Base-by-base conservation (phyloP, 129 eudicot species). In the Cynara cardunculus region DNA sequence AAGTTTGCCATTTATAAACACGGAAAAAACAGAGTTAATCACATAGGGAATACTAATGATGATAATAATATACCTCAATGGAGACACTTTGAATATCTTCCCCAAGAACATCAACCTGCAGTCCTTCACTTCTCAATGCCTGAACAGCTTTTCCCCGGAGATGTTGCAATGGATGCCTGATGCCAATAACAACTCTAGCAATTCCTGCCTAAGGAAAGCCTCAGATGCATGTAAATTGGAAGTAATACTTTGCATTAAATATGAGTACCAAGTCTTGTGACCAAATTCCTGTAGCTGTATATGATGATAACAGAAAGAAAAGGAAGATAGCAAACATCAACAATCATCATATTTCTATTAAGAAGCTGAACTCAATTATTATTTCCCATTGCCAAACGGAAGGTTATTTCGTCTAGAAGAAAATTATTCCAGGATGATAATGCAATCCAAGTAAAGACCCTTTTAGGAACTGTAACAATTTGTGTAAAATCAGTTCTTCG, bases 51-150 rank as follows among this genome's bases (percentile, higher is more conserved):
- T 44, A n/a, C 34, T 68, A 41, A 39, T 31, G 72, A 69, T 19
- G 59, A n/a, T 64, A 39, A 67, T 64, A 39, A 67, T 35, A 46
- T 78, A 94, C 99, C 99, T 94, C 97, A 4, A 92, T 53, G 71
- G 87, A 61, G 82, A 88, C 86, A 86, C 88, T 89, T 69, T 85
- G 89, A 30, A 94, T 81, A 80, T 94, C 94, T 80, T 94, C 99
- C 31, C 97, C 96, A 69, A 94, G 97, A 84, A 94, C 96, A 86
- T 92, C 94, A 75, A 94, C 97, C 78, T 86, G 88, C 85, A 94
- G 72, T 67, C 97, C 93, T 87, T 92, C 93, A 70, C 84, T 78
- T 84, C 99, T 85, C 70, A 92, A 75, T 12, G 84, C 84, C 18
- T 84, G 96, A 76, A 92, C 64, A 68, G 99, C 97, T 86, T 86